Evolutionary conservation across 2,329 filamentous ascomycete species (phyloP), one percentile per base, ranked within the genome.

Genomic region (Blastomyces emzantsi): DNA sequence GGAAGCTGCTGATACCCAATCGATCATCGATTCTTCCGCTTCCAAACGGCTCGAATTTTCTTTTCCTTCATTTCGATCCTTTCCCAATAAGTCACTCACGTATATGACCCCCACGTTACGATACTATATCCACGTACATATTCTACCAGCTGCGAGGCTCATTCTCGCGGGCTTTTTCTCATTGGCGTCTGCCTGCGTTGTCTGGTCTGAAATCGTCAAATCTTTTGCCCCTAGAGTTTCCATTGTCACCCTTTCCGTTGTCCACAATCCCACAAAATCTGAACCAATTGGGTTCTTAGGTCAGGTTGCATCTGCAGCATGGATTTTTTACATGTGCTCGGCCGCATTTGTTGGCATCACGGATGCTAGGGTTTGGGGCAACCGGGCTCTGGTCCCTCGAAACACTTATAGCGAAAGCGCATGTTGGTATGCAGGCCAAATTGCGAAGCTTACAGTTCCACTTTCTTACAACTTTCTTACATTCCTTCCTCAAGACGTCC

Each of bases 291-390:
- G 90, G 22, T 92, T 97, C 69, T 88, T 87, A 1, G 91, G 92
- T 4, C 94, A 99, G 74, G 75, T 92, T 55, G 88, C 93, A 59
- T 90, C 93, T 0, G 87, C 91, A 1, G 79, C 86, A 17, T 99
- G 94, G 94, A 87, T 99, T 65, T 82, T 92, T 64, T 99, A 99
- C 80, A 99, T 99, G 94, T 96, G 90, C 74, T 82, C 89, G 17
- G 92, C 92, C 57, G 91, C 94, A 5, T 84, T 97, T 60, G 89
- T 86, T 64, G 92, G 92, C 8, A 87, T 99, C 71, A 91, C 88
- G 17, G 91, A 96, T 73, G 90, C 96, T 70, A 95, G 94, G 72
- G 92, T 97, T n/a, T 99, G 94, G 94, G 90, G 94, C 63, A 94
- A 95, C 59, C 87, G 94, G 43, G 93, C 94, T 0, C 81, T 99